Evolutionary conservation across 1,139 yeast genomes (phyloP).

Genomic region (Kodamaea ohmeri): DNA sequence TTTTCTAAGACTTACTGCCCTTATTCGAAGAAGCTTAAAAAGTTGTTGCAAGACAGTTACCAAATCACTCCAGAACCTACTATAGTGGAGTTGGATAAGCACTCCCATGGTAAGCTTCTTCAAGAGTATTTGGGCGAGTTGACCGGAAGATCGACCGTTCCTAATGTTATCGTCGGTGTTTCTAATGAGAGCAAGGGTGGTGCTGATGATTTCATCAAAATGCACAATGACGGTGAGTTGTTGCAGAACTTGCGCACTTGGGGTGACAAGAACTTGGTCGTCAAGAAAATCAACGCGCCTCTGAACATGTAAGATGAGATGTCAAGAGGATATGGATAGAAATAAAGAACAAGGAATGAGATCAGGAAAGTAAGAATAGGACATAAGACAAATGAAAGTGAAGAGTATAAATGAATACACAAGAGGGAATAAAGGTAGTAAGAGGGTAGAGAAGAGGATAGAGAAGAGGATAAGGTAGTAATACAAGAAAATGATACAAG

Average conservation of each 20-base stretch:
- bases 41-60: conserved; percentile 60
- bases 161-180: conserved; percentile 64
- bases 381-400: too few relatives aligned
- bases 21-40: conserved; percentile 68
- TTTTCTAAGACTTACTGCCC: conserved; percentile 77
- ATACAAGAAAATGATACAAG: background rate
- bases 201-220: conserved; percentile 67
- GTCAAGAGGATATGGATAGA: too few relatives aligned
- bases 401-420: background rate
- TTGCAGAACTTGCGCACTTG: conserved; percentile 50
- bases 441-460: background rate
- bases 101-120: conserved; percentile 60
- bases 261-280: conserved; percentile 59
- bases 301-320: conserved; percentile 38
- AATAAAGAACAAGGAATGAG: too few relatives aligned
- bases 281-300: conserved; percentile 55
- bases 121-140: conserved; percentile 56
- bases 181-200: conserved; percentile 62
- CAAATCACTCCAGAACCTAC: conserved; percentile 68
- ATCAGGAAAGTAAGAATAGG: background rate
- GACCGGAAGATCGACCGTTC: conserved; percentile 68
- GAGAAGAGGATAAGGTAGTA: background rate
- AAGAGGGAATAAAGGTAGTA: background rate
- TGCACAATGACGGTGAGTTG: conserved; percentile 58
- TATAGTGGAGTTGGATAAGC: conserved; percentile 80